A percentile compares a stretch with the other conserved stretches of the same genome.
Evolutionary conservation across 1,284 basidiomycete species (phyloP).

Genomic region (Sphaerobolus stellatus): DNA sequence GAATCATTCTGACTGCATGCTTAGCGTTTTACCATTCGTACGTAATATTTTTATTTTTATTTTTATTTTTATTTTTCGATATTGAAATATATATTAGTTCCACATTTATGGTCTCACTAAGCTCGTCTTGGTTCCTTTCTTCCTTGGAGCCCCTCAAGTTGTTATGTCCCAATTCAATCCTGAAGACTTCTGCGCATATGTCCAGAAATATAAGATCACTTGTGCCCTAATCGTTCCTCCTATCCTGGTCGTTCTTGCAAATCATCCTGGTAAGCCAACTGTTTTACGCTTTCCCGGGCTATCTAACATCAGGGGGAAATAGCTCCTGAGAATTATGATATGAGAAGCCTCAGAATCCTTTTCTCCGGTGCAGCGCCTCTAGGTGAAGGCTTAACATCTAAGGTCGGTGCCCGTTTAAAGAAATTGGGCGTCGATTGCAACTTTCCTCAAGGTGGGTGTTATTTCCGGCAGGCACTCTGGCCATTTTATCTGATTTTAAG

Average conservation of each 20-base stretch:
- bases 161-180: constrained; percentile 77
- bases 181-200: constrained; percentile 60
- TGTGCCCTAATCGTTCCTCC: constrained; percentile 77
- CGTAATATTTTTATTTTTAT: not conserved
- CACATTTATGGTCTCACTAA: constrained; percentile 9
- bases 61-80: not conserved
- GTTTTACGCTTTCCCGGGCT: not conserved
- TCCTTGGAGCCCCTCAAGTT: constrained; percentile 58
- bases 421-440: constrained; percentile 33
- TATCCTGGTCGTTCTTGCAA: constrained; percentile 71
- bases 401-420: constrained; percentile 42
- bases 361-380: constrained; percentile 85
- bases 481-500: not conserved
- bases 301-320: constrained; percentile 26
- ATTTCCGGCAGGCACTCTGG: not conserved
- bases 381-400: constrained; percentile 57
- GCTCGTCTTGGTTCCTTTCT: constrained; percentile 61
- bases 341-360: constrained; percentile 60
- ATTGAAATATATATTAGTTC: not conserved
- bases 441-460: constrained; percentile 46
- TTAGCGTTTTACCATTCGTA: constrained; percentile 59
- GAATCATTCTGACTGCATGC: too few relatives aligned
- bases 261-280: constrained; percentile 51
- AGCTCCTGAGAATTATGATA: constrained; percentile 69
- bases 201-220: constrained; percentile 67